Evolutionary conservation across 768 basidiomycete genomes (phyloP).

Genomic region (Mycena belliarum): DNA sequence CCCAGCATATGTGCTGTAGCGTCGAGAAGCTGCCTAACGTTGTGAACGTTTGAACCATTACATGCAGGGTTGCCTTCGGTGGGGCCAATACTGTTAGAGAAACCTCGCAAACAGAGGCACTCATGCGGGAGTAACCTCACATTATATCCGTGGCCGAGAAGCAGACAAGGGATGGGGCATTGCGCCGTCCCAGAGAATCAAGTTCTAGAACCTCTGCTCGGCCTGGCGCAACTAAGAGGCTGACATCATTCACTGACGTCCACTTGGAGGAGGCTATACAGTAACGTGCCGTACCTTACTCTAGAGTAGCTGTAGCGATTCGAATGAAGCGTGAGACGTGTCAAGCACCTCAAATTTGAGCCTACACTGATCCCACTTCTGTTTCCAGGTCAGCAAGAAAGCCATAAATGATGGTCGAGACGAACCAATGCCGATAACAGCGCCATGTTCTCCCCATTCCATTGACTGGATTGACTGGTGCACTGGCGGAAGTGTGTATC

Average conservation of each 20-base stretch:
- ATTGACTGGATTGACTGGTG: not conserved
- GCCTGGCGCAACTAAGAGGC: not conserved
- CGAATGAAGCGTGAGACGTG: not conserved
- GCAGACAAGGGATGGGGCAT: not conserved
- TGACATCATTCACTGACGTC: not conserved
- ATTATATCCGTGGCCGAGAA: not conserved
- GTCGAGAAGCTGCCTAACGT: not conserved
- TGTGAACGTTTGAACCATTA: not conserved
- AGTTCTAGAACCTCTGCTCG: not conserved
- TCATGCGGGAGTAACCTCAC: too few relatives aligned
- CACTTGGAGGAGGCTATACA: not conserved
- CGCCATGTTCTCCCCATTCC: not conserved
- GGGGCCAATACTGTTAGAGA: not conserved
- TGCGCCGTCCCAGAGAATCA: not conserved
- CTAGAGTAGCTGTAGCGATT: not conserved
- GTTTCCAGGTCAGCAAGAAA: not conserved
- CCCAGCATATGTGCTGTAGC: not conserved
- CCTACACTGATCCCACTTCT: not conserved
- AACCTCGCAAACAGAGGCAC: too few relatives aligned
- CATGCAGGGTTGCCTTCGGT: not conserved
- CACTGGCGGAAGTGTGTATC: not conserved
- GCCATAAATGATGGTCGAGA: not conserved
- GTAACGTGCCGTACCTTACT: not conserved
- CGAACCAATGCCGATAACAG: not conserved
- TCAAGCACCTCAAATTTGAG: not conserved